phyloP scores from a whole-genome alignment of 1,284 basidiomycete species.

The Ganoderma multipileum region DNA sequence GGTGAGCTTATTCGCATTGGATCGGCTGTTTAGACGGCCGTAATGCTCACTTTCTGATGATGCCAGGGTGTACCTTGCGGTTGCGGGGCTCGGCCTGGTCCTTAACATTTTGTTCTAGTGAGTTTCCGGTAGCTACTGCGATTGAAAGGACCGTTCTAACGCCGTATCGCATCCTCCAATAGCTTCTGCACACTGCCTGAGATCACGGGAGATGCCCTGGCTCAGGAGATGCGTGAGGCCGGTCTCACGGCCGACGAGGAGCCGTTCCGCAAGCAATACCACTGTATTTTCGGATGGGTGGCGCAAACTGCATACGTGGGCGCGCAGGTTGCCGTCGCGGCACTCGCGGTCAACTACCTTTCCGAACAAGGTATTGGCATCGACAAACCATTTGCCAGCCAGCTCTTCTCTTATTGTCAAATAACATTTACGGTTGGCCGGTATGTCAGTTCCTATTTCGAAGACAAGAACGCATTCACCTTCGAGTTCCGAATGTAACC shows the following conservation, averaged over 20 bases:
- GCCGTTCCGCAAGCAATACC: conserved; percentile 75
- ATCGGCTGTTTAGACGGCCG: neutral
- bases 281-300: conserved; percentile 74
- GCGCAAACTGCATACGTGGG: conserved; percentile 80
- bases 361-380: conserved; percentile 69
- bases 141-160: neutral
- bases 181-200: conserved; percentile 80
- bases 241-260: conserved; percentile 54
- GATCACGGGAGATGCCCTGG: conserved; percentile 72
- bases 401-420: conserved; percentile 76
- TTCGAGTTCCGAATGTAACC: neutral
- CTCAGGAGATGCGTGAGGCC: conserved; percentile 54
- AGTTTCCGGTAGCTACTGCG: conserved; percentile 32
- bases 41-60: conserved; percentile 8
- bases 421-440: conserved; percentile 76
- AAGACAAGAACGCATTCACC: neutral
- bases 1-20: conserved; percentile 43
- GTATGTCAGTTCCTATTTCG: conserved; percentile 40
- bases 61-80: conserved; percentile 78
- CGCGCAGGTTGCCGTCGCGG: conserved; percentile 76
- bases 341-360: conserved; percentile 77
- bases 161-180: neutral
- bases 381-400: conserved; percentile 57
- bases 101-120: conserved; percentile 76
- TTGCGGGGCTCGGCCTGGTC: conserved; percentile 66